Evolutionary conservation across 2,329 filamentous ascomycete genomes (phyloP), one percentile per base, ranked within the genome.

Genomic region (Colletotrichum karsti): DNA sequence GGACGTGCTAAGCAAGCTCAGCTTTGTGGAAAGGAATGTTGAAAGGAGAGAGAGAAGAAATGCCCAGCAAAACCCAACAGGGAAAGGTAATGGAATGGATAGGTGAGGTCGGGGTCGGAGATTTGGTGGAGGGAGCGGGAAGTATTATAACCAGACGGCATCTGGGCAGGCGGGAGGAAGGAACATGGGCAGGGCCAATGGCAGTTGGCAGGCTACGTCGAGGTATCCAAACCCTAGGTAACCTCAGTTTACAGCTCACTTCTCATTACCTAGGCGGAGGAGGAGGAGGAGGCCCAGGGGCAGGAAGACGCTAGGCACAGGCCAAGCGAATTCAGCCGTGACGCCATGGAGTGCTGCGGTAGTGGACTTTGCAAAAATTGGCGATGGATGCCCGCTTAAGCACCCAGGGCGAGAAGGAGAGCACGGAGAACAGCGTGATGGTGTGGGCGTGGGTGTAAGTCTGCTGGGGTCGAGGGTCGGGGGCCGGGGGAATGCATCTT

Each of bases 1-100:
- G 77, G 73, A 79, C 72, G 74, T 79, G 77, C 75, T 76, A 75
- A 78, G 77, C 78, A 76, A 72, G 69, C 69, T 69, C 61, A 67
- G 66, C 69, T 50, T 59, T 41, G 13, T 35, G 56, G n/a, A 70
- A 69, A 69, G 57, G 58, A 57, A 42, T 48, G 61, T 50, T 69
- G 15, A 20, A 35, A 28, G 35, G 53, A 68, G 65, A 44, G 59
- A 70, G 65, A 65, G 65, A 68, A 63, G 63, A 54, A 67, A 63
- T 69, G 66, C 51, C 66, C 66, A 69, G 66, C 62, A 67, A 67
- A 54, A 20, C 48, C 18, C 60, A 18, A 58, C 44, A 59, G 53
- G 60, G 44, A 48, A n/a, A 73, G 69, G 26, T 81, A 74, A 7
- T 73, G 62, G 41, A 62, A 69, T 60, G 55, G 33, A 46, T 22